Base-by-base conservation (phyloP, 768 basidiomycete genomes). In the Mycena floridula region DNA sequence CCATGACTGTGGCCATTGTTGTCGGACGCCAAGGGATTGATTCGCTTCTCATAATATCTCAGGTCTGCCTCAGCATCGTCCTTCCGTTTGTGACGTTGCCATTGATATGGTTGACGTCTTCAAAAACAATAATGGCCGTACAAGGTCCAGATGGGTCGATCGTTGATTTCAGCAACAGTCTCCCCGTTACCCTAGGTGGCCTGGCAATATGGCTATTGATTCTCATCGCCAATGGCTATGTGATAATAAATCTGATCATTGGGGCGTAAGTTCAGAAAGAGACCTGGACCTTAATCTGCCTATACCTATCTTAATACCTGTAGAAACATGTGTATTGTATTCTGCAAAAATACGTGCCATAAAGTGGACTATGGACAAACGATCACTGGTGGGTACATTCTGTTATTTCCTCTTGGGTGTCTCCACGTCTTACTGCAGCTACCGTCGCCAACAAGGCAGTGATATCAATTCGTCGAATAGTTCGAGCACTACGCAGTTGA, bases 21-120 rank as follows among this genome's bases (percentile, higher is more conserved):
- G 66, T 85, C 11, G 94, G 93, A 1, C 64, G 74, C 25, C 50
- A 55, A 3, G 93, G 92, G 3, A 72, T 95, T 48, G 77, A 84
- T 56, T 65, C 77, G 2, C 74, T 97, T 24, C 80, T 97, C n/a
- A 85, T 97, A 35, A 79, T 74, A 2, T 89, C 81, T 3, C 93
- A 96, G 60, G 93, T 94, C 43, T 72, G 83, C 26, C 73, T 97
- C 23, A 83, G 85, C 22, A 74, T 95, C 58, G 77, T 89, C 7
- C 76, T 94, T 4, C 91, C 91, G 0, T 92, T 92, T 65, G 74
- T 93, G 64, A 75, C 81, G n/a, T 71, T 89, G 50, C 91, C 90
- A 0, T 73, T 91, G 44, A 66, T 93, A 41, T 89, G 70, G 55
- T 73, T 89, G 54, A 90, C 89, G 13, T 78, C 85, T 1, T 81